These are phyloP conservation scores for Clonostachys byssicola DNA, from an alignment of 2,329 filamentous ascomycete genomes.

Conservation along the genomic window DNA sequence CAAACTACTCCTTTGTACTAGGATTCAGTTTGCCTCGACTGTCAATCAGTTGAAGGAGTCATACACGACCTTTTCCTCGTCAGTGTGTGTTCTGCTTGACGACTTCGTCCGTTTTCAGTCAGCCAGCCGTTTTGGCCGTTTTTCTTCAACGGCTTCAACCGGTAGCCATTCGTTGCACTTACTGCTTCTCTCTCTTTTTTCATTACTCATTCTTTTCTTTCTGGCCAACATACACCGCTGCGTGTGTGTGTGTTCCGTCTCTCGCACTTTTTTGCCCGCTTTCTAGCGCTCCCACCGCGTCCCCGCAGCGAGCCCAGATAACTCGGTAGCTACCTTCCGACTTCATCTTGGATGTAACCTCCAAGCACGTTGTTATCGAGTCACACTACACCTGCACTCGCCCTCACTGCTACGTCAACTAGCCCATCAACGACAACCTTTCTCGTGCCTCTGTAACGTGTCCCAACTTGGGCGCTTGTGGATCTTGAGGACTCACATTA, in stretches of 20 bases:
- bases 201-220: not conserved
- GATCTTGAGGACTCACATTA: not conserved
- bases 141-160: too few species aligned
- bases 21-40: too few species aligned
- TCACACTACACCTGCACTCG: not conserved
- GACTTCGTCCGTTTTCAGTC: too few species aligned
- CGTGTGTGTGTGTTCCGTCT: too few species aligned
- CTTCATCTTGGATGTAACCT: conserved; percentile 6
- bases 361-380: not conserved
- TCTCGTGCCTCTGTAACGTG: conserved; percentile 4
- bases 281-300: too few species aligned
- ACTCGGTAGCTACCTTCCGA: conserved; percentile 9
- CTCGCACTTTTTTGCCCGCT: too few species aligned
- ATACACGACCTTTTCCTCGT: too few species aligned
- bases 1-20: too few species aligned
- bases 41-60: too few species aligned
- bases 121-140: too few species aligned
- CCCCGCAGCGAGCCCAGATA: not conserved
- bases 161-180: too few species aligned
- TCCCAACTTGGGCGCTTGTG: not conserved
- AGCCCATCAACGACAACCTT: not conserved
- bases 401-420: not conserved
- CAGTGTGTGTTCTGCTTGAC: too few species aligned
- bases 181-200: not conserved
- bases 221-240: not conserved